Percentiles rank a stretch among this genome's conserved stretches.
These are phyloP conservation scores for Paecilomyces formosus DNA, from an alignment of 2,329 filamentous ascomycete species.

Conservation along the genomic window DNA sequence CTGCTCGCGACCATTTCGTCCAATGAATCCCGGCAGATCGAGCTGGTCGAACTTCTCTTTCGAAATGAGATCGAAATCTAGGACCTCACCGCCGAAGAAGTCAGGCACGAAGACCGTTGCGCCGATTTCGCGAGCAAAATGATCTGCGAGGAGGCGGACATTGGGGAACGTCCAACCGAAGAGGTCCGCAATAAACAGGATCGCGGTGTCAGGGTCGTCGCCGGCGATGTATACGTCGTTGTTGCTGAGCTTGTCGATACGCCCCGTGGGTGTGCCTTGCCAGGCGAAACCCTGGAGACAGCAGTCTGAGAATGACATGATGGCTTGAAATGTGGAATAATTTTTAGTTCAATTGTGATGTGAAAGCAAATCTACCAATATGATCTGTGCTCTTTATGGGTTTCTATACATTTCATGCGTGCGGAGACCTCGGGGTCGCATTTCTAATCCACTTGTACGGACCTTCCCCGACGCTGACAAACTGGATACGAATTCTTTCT, in stretches of 20 bases:
- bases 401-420: no score
- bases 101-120: constrained; percentile 41
- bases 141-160: constrained; percentile 39
- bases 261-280: constrained; percentile 32
- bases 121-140: constrained; percentile 38
- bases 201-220: constrained; percentile 22
- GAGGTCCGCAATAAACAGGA: constrained; percentile 34
- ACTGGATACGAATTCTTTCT: no score
- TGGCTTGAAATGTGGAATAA: no score
- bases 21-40: constrained; percentile 32
- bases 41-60: constrained; percentile 25
- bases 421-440: no score
- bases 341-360: no score
- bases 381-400: no score
- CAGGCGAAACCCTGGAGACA: constrained; percentile 32
- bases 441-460: no score
- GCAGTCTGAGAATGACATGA: constrained; percentile 3
- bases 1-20: constrained; percentile 27
- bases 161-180: constrained; percentile 42
- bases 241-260: constrained; percentile 22
- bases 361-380: no score
- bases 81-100: constrained; percentile 30
- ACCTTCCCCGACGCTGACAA: no score
- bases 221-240: constrained; percentile 33
- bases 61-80: constrained; percentile 20